Conservation (phyloP, 768 basidiomycete genomes). For the Erythrobasidium yunnanense region DNA sequence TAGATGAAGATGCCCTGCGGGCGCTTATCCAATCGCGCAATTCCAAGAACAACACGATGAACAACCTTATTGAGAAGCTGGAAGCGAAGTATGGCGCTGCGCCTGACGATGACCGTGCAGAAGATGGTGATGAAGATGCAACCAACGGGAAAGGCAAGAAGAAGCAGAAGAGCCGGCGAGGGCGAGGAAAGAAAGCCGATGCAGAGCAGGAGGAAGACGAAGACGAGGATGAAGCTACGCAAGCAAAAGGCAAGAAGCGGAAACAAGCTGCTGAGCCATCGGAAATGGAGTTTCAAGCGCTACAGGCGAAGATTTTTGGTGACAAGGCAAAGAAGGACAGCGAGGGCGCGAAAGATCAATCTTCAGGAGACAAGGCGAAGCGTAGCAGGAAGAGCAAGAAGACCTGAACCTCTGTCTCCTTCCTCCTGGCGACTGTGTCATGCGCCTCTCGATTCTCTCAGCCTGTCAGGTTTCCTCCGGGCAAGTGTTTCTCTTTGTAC, state of each 20-base stretch:
- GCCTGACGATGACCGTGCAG: neutral
- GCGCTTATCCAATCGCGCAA: slow-evolving; percentile 35
- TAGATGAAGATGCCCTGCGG: slow-evolving; percentile 31
- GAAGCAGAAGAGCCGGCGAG: no score
- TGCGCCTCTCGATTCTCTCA: neutral
- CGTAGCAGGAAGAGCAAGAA: slow-evolving; percentile 27
- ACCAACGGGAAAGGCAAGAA: slow-evolving; percentile 31
- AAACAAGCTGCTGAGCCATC: slow-evolving; percentile 22
- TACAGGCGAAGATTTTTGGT: slow-evolving; percentile 15
- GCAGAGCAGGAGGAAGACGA: slow-evolving; percentile 37
- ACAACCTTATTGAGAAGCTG: slow-evolving; percentile 30
- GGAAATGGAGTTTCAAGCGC: slow-evolving; percentile 32
- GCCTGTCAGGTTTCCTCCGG: neutral
- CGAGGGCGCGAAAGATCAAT: neutral
- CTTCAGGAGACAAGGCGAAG: no score
- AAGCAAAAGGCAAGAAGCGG: slow-evolving; percentile 32
- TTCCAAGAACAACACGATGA: slow-evolving; percentile 27
- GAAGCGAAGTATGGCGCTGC: slow-evolving; percentile 37
- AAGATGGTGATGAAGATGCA: slow-evolving; percentile 8
- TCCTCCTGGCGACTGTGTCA: neutral
- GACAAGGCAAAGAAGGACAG: slow-evolving; percentile 38
- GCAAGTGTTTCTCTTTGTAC: neutral
- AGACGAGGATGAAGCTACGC: neutral
- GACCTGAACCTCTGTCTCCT: neutral
- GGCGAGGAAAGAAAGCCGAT: slow-evolving; percentile 40